Base-by-base conservation (phyloP, 140 eudicot genomes). In the Erigeron philadelphicus region DNA sequence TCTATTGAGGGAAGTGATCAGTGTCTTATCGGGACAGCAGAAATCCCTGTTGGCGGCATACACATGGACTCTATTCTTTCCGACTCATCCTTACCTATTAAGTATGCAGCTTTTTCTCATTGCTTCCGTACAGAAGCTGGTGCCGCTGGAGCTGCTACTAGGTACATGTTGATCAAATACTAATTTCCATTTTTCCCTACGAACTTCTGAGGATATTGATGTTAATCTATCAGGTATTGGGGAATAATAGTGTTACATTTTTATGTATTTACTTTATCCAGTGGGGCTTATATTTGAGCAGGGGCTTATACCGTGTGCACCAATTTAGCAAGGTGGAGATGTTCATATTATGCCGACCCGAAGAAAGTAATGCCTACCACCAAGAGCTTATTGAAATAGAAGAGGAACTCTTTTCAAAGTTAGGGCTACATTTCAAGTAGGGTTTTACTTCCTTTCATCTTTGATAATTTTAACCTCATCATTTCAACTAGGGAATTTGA, bases 51-150 rank as follows among this genome's bases (percentile, higher is more conserved):
- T 49, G 98, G 98, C 3, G 98, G 96, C 64, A 83, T 92, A 16
- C 98, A 92, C 77, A 88, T 92, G 98, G 98, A 92, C 73, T 92
- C 98, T 56, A 92, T 92, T 73, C 84, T 92, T 72, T 35, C 92
- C 1, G 93, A 86, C 49, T 84, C 96, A 11, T 75, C 84, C 6
- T 82, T 92, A 70, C 98, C 98, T 62, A 59, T 88, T 61, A 88
- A 88, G 66, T 92, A 92, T 67, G 98, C 82, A 11, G 98, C 98
- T 13, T 83, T 84, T 81, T 92, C 98, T 44, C 98, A 92, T 80
- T 92, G 96, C 80, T 92, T 92, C 52, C 92, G 98, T 42, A 92
- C 98, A 0, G 98, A 92, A 76, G 98, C 98, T 77, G 98, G 98
- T 65, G 96, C 96, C 63, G 96, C 95, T 41, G 98, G 98, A 40